Evolutionary conservation across 2,329 filamentous ascomycete species (phyloP).

Genomic region (Xylariaceae sp.): DNA sequence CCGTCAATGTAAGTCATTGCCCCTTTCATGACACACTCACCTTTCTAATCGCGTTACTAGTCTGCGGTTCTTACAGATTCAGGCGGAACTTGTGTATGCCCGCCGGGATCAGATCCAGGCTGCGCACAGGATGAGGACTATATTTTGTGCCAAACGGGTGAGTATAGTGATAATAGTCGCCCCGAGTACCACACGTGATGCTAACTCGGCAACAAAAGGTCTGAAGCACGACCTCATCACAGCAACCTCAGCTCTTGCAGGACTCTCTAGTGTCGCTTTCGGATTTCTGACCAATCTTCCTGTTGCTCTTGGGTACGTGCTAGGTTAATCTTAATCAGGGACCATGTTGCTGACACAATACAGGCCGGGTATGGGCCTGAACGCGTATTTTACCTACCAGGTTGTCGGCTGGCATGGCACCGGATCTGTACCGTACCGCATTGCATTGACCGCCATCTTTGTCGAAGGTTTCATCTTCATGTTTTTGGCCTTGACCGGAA

Average conservation of each 20-base stretch:
- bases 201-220: conserved; percentile 31
- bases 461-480: conserved; percentile 63
- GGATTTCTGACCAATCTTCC: conserved; percentile 80
- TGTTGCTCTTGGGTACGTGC: conserved; percentile 66
- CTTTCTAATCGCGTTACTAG: conserved; percentile 35
- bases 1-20: conserved; percentile 52
- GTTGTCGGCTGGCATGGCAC: conserved; percentile 59
- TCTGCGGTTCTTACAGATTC: conserved; percentile 68
- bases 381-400: conserved; percentile 65
- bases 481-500: conserved; percentile 60
- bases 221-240: conserved; percentile 77
- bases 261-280: conserved; percentile 71
- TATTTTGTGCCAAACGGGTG: conserved; percentile 45
- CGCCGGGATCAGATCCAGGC: conserved; percentile 35
- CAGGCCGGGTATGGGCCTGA: conserved; percentile 64
- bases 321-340: not conserved
- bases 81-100: conserved; percentile 72
- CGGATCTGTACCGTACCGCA: conserved; percentile 53
- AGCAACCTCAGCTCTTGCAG: conserved; percentile 75
- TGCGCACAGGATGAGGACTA: conserved; percentile 48
- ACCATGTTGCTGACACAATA: conserved; percentile 3
- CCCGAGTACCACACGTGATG: not conserved
- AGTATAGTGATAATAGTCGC: conserved; percentile 10
- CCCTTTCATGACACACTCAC: not conserved
- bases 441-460: conserved; percentile 62